phyloP scores from a whole-genome alignment of 176 grass and related monocot species.

The Cenchrus americanus region DNA sequence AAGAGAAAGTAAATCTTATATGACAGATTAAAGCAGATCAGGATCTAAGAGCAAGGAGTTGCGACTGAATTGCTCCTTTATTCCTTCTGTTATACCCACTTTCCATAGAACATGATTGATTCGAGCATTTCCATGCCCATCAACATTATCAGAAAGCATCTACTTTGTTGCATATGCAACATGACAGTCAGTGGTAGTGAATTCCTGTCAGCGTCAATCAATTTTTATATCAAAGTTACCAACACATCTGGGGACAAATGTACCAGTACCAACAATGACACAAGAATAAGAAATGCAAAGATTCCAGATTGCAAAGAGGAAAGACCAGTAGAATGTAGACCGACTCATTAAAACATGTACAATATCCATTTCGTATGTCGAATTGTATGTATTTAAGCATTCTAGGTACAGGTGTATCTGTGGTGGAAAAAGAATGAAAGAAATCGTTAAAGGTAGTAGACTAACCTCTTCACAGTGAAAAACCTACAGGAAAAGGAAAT shows the following conservation, averaged over 20 bases:
- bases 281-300: conserved; percentile 35
- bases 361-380: conserved; percentile 45
- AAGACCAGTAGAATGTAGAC: conserved; percentile 37
- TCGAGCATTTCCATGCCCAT: conserved; percentile 50
- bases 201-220: conserved; percentile 46
- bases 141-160: conserved; percentile 58
- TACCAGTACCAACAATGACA: conserved; percentile 44
- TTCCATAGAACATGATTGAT: conserved; percentile 45
- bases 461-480: conserved; percentile 58
- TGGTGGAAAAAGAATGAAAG: conserved; percentile 59
- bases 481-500: conserved; percentile 48
- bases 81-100: conserved; percentile 56
- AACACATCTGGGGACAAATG: conserved; percentile 48
- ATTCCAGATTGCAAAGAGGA: conserved; percentile 31
- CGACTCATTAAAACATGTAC: conserved; percentile 35
- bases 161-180: conserved; percentile 59
- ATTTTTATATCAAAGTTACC: conserved; percentile 47
- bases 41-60: conserved; percentile 40
- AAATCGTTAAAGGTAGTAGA: conserved; percentile 52
- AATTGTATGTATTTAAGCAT: conserved; percentile 39
- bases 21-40: conserved; percentile 31
- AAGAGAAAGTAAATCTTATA: conserved; percentile 41
- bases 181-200: conserved; percentile 42
- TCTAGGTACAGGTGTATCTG: conserved; percentile 60
- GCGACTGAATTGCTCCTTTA: conserved; percentile 48